These are phyloP conservation scores for Posidonia oceanica DNA, from an alignment of 116 monocot species.

Conservation along the genomic window DNA sequence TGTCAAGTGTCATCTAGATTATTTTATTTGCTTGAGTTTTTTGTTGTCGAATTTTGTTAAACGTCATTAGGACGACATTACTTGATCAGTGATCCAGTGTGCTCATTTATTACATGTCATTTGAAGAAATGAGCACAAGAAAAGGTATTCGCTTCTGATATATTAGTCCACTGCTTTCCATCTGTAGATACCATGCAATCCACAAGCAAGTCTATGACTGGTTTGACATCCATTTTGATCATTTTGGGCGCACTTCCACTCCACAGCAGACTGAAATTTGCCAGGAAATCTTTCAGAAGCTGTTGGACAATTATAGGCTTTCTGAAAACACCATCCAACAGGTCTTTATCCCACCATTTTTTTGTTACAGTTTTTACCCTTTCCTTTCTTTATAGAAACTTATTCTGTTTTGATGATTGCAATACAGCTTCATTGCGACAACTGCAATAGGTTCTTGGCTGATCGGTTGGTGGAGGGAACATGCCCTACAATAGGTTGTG, in stretches of 20 bases:
- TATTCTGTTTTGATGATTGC: not conserved
- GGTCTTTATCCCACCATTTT: slow-evolving; percentile 14
- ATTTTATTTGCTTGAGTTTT: too few relatives aligned
- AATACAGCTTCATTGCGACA: slow-evolving; percentile 78
- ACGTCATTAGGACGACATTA: too few relatives aligned
- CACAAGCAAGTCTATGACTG: slow-evolving; percentile 85
- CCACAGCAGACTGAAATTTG: slow-evolving; percentile 85
- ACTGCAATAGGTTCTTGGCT: slow-evolving; percentile 70
- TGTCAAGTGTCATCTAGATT: too few relatives aligned
- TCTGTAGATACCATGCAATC: slow-evolving; percentile 64
- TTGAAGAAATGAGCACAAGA: not conserved
- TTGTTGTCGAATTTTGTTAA: too few relatives aligned
- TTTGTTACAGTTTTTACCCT: not conserved
- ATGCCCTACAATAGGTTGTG: slow-evolving; percentile 62
- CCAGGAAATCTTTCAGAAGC: slow-evolving; percentile 75
- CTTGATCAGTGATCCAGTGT: too few relatives aligned
- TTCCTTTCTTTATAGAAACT: not conserved
- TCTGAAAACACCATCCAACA: slow-evolving; percentile 88
- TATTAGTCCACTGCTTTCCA: too few relatives aligned
- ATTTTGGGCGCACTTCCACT: slow-evolving; percentile 86
- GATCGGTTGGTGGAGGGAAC: slow-evolving; percentile 82
- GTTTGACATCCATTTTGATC: slow-evolving; percentile 90
- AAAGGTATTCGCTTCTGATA: too few relatives aligned
- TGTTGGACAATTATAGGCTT: slow-evolving; percentile 81
- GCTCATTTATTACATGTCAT: not conserved